Percentiles rank a stretch among this genome's conserved stretches.
Evolutionary conservation across 2,329 filamentous ascomycete species (phyloP).

Genomic region (Neonectria sp.): DNA sequence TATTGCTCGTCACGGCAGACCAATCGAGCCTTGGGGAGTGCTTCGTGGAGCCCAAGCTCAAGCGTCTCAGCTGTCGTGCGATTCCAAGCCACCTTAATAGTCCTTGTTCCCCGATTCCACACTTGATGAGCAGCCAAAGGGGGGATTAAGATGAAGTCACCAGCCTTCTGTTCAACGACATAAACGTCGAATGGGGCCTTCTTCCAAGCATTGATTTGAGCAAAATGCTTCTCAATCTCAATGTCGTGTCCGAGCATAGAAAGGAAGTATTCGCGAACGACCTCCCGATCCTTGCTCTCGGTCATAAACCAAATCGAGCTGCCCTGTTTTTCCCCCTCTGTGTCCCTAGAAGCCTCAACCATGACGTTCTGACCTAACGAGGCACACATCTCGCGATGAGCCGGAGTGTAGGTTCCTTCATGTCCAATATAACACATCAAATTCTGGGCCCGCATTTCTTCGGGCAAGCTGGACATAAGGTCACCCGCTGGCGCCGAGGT

Average conservation of each 20-base stretch:
- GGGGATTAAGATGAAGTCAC: slow-evolving; percentile 94
- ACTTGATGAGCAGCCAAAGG: slow-evolving; percentile 96
- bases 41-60: slow-evolving; percentile 87
- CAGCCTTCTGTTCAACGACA: slow-evolving; percentile 89
- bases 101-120: slow-evolving; percentile 96
- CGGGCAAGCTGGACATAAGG: slow-evolving; percentile 92
- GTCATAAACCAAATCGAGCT: slow-evolving; percentile 99
- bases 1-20: slow-evolving; percentile 99
- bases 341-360: slow-evolving; percentile 87
- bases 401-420: slow-evolving; percentile 96
- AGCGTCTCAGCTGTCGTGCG: slow-evolving; percentile 93
- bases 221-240: slow-evolving; percentile 97
- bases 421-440: slow-evolving; percentile 99
- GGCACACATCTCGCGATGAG: slow-evolving; percentile 98
- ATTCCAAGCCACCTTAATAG: slow-evolving; percentile 99
- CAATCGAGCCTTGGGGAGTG: slow-evolving; percentile 87
- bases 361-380: slow-evolving; percentile 98
- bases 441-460: slow-evolving; percentile 92
- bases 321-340: slow-evolving; percentile 83
- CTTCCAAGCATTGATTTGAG: slow-evolving; percentile 95
- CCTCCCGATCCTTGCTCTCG: slow-evolving; percentile 89
- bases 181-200: slow-evolving; percentile 94
- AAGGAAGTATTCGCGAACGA: slow-evolving; percentile 94
- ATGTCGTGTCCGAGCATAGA: slow-evolving; percentile 96
- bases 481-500: slow-evolving; percentile 84